Evolutionary conservation across 352 stramenopile genomes (phyloP), one percentile per base, ranked within the genome.

Genomic region (Phytophthora foliorum): DNA sequence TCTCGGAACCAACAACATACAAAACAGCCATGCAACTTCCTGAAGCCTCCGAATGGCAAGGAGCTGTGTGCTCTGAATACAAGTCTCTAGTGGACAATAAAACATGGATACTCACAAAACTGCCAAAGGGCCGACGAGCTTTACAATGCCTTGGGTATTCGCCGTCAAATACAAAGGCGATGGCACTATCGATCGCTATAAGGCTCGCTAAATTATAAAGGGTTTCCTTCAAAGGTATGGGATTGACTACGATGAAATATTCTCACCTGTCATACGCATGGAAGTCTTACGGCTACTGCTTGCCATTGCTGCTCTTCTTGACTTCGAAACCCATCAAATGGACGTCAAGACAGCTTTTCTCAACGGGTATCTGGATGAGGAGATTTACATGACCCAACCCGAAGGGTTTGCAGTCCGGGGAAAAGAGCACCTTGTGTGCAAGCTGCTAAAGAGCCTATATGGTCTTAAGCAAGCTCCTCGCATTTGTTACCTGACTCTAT

Each of bases 341-440:
- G 61, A 63, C 52, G 61, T 63, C 4, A 69, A 63, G 32, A 63
- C 52, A 17, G 45, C 45, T n/a, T 69, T 69, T 17, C 45, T 69
- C 0, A 69, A 69, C 39, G 52, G 32, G 9, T 55, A 49, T 10
- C 27, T 67, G 0, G 59, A 61, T 13, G 59, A 60, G 14, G 59
- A 67, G n/a, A 52, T 67, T 13, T 67, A 61, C 39, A 67, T 67
- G 50, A 10, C 4, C 2, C 27, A 58, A 44, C 42, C 59, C 9
- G 38, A 61, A 61, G 27, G 59, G 14, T 58, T 46, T 42, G 6
- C 17, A 11, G 9, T 36, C 11, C 39, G 3, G 21, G 50, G 34
- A 6, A 60, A 58, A 48, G 50, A 55, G 29, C 38, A 54, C 17
- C n/a, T 55, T 1, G 49, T 61, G 0, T 67, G 59, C 29, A 58